Evolutionary conservation across 805 yeast species (phyloP).

Genomic region (Candida chilensis): DNA sequence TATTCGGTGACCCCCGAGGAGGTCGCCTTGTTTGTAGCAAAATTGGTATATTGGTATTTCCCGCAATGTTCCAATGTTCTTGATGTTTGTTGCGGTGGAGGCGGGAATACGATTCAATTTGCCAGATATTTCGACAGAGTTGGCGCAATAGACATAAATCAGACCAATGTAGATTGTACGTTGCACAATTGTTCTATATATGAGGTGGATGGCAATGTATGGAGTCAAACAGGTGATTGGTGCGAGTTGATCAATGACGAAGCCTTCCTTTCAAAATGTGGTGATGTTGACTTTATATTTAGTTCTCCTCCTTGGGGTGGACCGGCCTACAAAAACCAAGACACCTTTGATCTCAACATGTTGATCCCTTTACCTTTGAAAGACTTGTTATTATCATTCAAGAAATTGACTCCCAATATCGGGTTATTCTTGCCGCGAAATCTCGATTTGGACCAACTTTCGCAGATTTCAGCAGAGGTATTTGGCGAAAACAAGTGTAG

Average conservation of each 20-base stretch:
- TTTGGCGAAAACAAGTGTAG: slow-evolving; percentile 35
- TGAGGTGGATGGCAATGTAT: slow-evolving; percentile 41
- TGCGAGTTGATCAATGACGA: slow-evolving; percentile 12
- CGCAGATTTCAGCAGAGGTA: slow-evolving; percentile 32
- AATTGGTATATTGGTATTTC: slow-evolving; percentile 38
- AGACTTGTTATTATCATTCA: slow-evolving; percentile 31
- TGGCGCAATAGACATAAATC: slow-evolving; percentile 55
- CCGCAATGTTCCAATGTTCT: slow-evolving; percentile 39
- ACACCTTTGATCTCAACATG: slow-evolving; percentile 34
- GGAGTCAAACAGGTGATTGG: slow-evolving; percentile 44
- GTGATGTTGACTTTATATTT: slow-evolving; percentile 44
- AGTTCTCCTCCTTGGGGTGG: slow-evolving; percentile 94
- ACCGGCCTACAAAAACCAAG: slow-evolving; percentile 38
- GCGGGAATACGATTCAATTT: slow-evolving; percentile 77
- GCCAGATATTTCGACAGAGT: slow-evolving; percentile 47
- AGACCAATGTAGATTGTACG: slow-evolving; percentile 57
- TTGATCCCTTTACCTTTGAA: slow-evolving; percentile 40
- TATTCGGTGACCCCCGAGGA: slow-evolving; percentile 82
- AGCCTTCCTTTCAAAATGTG: slow-evolving; percentile 1
- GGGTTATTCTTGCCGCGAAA: slow-evolving; percentile 60
- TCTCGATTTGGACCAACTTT: slow-evolving; percentile 42
- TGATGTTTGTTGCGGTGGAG: slow-evolving; percentile 83
- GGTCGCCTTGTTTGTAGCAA: slow-evolving; percentile 53
- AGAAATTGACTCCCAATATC: slow-evolving; percentile 33
- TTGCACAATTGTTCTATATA: slow-evolving; percentile 59